These are phyloP conservation scores for Backusella tarrabulga DNA, from an alignment of 192 early-diverging fungal species.

Conservation along the genomic window DNA sequence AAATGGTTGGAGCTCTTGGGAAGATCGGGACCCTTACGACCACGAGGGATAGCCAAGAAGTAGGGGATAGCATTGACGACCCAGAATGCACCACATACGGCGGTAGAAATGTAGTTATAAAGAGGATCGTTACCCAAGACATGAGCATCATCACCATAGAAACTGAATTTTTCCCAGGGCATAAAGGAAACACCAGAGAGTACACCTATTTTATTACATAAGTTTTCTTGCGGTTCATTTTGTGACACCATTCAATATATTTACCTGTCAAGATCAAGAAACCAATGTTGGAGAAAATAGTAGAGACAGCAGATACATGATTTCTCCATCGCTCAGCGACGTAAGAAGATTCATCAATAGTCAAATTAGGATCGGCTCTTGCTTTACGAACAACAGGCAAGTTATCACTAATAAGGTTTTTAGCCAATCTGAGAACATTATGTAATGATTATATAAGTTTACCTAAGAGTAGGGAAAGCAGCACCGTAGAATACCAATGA, in stretches of 20 bases:
- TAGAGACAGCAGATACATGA: conserved; percentile 37
- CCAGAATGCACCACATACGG: conserved; percentile 37
- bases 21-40: conserved; percentile 26
- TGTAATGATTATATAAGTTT: neutral
- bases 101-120: conserved; percentile 31
- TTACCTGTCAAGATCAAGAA: conserved; percentile 26
- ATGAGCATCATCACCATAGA: conserved; percentile 9
- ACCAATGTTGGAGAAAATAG: conserved; percentile 35
- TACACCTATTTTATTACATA: conserved; percentile 16
- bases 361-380: conserved; percentile 25
- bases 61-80: conserved; percentile 30
- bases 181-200: conserved; percentile 29
- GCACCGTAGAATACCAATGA: conserved; percentile 38
- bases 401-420: conserved; percentile 21
- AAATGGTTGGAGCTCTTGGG: conserved; percentile 23
- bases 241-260: neutral
- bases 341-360: conserved; percentile 18
- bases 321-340: conserved; percentile 37
- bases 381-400: conserved; percentile 32
- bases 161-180: conserved; percentile 26
- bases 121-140: conserved; percentile 32
- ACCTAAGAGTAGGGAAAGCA: conserved; percentile 35
- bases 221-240: neutral
- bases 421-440: neutral
- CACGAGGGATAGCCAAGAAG: conserved; percentile 25